Conservation (phyloP, 495 filamentous ascomycete species). For the Staphylotrichum longicolle region DNA sequence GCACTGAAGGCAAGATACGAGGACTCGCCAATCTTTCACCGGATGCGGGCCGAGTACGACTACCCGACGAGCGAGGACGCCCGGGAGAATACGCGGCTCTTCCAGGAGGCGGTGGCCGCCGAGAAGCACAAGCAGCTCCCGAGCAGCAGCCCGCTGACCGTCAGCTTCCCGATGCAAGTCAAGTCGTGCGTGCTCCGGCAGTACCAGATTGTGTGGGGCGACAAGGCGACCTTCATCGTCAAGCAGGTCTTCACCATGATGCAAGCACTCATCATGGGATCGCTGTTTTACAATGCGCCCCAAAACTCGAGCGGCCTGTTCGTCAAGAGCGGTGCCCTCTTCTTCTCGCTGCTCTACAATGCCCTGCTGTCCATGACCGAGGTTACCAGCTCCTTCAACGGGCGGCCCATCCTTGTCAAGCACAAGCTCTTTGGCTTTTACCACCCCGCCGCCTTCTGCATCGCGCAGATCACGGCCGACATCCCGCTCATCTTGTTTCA, state of each 20-base stretch:
- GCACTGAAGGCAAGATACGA: conserved; percentile 42
- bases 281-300: conserved; percentile 69
- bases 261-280: conserved; percentile 73
- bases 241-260: conserved; percentile 55
- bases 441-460: conserved; percentile 71
- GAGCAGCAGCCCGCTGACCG: conserved; percentile 50
- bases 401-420: conserved; percentile 73
- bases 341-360: conserved; percentile 79
- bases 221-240: conserved; percentile 58
- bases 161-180: conserved; percentile 56
- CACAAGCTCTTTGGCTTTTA: conserved; percentile 82
- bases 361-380: conserved; percentile 76
- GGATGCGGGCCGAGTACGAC: conserved; percentile 48
- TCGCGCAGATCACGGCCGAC: conserved; percentile 77
- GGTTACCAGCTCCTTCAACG: conserved; percentile 65
- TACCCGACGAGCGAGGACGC: conserved; percentile 49
- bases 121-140: conserved; percentile 46
- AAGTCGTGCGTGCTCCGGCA: conserved; percentile 52
- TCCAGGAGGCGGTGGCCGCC: conserved; percentile 45
- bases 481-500: conserved; percentile 70
- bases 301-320: conserved; percentile 55
- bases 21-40: conserved; percentile 35
- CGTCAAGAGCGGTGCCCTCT: conserved; percentile 55
- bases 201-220: conserved; percentile 60
- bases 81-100: conserved; percentile 46